Percentiles rank a stretch among this genome's conserved stretches.
phyloP scores from a whole-genome alignment of 208 protist species.

The Acanthamoeba sp. region DNA sequence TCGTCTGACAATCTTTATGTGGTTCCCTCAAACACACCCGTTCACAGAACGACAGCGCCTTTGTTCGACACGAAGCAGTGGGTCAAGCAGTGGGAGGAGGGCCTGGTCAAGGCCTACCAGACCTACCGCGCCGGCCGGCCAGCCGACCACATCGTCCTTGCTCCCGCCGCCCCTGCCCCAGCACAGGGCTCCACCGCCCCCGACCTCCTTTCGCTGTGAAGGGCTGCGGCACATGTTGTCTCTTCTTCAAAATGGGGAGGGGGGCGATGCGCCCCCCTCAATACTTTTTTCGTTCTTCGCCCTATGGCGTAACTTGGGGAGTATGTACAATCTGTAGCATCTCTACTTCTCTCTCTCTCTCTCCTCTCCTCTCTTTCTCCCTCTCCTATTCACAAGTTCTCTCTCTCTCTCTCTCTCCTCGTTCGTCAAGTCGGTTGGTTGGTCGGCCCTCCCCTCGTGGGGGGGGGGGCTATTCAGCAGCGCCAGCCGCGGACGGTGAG shows the following conservation, averaged over 20 bases:
- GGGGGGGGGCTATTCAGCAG: background rate
- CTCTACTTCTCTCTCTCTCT: background rate
- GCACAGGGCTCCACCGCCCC: too few relatives aligned
- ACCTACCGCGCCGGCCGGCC: background rate
- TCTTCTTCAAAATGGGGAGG: too few relatives aligned
- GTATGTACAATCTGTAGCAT: background rate
- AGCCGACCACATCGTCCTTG: background rate
- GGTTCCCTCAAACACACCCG: background rate
- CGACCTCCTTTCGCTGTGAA: too few relatives aligned
- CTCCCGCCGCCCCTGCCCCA: too few relatives aligned
- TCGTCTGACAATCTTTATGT: background rate
- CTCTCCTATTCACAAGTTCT: background rate
- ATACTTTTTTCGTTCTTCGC: too few relatives aligned
- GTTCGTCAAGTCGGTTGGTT: background rate
- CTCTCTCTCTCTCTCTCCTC: background rate
- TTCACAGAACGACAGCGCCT: background rate
- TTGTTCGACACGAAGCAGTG: slow-evolving; percentile 4
- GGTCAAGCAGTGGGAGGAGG: background rate
- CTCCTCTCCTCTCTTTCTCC: background rate
- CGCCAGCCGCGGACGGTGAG: slow-evolving; percentile 28
- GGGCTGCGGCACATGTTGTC: too few relatives aligned
- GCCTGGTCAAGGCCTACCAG: background rate
- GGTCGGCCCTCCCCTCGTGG: too few relatives aligned
- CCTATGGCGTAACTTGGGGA: background rate
- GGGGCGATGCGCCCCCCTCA: too few relatives aligned